Conservation (phyloP, 257 asterid genomes). For the Nicotiana benthamiana region DNA sequence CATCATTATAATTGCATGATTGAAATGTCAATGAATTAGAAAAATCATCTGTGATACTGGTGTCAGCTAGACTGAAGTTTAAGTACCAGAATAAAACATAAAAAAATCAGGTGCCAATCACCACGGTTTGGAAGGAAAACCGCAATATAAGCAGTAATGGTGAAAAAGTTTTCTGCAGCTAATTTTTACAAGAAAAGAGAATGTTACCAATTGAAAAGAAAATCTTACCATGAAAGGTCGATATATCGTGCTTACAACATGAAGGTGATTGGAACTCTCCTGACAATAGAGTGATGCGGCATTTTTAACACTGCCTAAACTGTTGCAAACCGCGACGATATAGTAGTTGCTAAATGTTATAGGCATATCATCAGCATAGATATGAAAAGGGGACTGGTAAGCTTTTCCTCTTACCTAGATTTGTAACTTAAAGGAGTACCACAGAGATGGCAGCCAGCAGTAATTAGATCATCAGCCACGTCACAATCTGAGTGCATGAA, state of each 20-base stretch:
- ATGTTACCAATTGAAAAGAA: neutral
- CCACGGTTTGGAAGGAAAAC: neutral
- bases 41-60: neutral
- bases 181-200: neutral
- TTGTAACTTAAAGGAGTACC: slow-evolving; percentile 37
- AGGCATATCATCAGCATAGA: neutral
- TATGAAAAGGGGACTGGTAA: neutral
- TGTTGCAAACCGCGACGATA: slow-evolving; percentile 21
- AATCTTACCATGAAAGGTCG: slow-evolving; percentile 59
- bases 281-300: slow-evolving; percentile 37
- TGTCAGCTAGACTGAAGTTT: neutral
- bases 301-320: slow-evolving; percentile 28
- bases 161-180: neutral
- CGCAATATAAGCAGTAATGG: neutral
- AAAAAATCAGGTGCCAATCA: neutral
- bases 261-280: slow-evolving; percentile 43
- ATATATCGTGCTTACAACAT: slow-evolving; percentile 44
- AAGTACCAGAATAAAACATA: neutral
- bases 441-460: slow-evolving; percentile 56
- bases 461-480: slow-evolving; percentile 54
- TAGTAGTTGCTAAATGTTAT: neutral
- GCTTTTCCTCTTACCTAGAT: slow-evolving; percentile 27
- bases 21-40: neutral
- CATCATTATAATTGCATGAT: neutral
- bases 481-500: slow-evolving; percentile 20